Conservation (phyloP, 2,329 filamentous ascomycete species). For the Paradendryphiella salina region DNA sequence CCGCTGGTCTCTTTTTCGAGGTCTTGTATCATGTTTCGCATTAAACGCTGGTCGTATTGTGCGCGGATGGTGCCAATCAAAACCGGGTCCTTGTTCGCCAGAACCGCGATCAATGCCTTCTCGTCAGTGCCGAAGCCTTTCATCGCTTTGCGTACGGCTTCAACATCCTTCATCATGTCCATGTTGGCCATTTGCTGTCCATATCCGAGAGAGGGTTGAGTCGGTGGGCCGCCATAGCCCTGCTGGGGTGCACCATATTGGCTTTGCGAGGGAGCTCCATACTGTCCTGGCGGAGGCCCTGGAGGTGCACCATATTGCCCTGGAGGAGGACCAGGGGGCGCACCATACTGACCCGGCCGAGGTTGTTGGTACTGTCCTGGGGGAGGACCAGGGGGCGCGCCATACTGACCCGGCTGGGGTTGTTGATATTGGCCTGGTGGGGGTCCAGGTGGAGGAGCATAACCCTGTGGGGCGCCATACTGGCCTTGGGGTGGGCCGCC, state of each 20-base stretch:
- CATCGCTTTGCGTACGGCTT: conserved; percentile 78
- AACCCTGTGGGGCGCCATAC: conserved; percentile 28
- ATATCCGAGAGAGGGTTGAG: conserved; percentile 69
- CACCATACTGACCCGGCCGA: conserved; percentile 24
- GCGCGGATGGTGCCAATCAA: conserved; percentile 68
- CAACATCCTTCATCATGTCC: conserved; percentile 69
- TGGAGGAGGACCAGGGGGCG: conserved; percentile 35
- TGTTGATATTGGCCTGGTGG: conserved; percentile 13
- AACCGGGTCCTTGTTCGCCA: conserved; percentile 75
- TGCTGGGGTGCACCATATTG: conserved; percentile 23
- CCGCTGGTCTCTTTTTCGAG: conserved; percentile 74
- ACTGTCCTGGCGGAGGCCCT: conserved; percentile 28
- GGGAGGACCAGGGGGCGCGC: conserved; percentile 41
- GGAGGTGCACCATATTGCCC: conserved; percentile 11
- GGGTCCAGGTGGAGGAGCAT: conserved; percentile 18
- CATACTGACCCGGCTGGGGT: conserved; percentile 36
- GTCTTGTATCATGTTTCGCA: conserved; percentile 70
- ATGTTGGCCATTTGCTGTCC: conserved; percentile 62
- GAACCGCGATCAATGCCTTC: conserved; percentile 68
- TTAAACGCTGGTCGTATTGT: conserved; percentile 65
- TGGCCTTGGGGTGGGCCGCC: conserved; percentile 25
- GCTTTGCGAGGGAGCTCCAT: neutral
- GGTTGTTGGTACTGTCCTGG: too few species aligned
- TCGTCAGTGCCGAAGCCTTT: conserved; percentile 93
- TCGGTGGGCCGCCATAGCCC: conserved; percentile 45